phyloP scores from a whole-genome alignment of 2,329 filamentous ascomycete species.

The Intubia oerlemansii region DNA sequence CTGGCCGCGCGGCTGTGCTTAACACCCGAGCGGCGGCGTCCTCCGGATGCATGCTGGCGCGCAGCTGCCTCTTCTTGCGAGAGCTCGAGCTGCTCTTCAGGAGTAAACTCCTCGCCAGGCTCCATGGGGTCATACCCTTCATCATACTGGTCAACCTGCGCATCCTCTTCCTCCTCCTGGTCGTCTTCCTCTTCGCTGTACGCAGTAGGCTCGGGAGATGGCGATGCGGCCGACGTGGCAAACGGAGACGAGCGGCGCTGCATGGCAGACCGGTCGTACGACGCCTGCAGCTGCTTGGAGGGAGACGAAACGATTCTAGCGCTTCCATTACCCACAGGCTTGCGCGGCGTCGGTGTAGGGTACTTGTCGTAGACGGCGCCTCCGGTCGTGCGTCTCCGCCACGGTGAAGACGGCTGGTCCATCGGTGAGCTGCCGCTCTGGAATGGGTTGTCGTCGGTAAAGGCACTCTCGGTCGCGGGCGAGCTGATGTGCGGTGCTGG shows the following conservation, averaged over 20 bases:
- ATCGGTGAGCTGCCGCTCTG: constrained; percentile 62
- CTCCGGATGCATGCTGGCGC: constrained; percentile 12
- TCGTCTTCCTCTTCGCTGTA: constrained; percentile 2
- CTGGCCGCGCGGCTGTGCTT: constrained; percentile 16
- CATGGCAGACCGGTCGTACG: constrained; percentile 1
- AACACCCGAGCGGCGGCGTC: constrained; percentile 4
- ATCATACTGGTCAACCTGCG: constrained; percentile 6
- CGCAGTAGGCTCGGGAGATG: constrained; percentile 1
- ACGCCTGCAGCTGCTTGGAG: constrained; percentile 1
- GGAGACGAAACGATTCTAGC: constrained; percentile 4
- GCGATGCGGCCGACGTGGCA: neutral
- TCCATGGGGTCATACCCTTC: constrained; percentile 23
- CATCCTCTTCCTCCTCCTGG: neutral
- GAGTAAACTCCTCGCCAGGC: constrained; percentile 79
- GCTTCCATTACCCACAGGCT: too few species aligned
- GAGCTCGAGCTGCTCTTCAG: constrained; percentile 68
- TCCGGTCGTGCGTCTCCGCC: constrained; percentile 3
- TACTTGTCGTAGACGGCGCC: too few species aligned
- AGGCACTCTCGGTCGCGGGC: constrained; percentile 47
- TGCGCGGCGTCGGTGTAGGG: constrained; percentile 1
- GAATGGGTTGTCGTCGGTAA: constrained; percentile 82
- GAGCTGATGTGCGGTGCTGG: too few species aligned
- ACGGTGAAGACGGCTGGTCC: constrained; percentile 10
- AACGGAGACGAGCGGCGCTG: constrained; percentile 3
- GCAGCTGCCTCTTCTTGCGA: constrained; percentile 39